A percentile compares a stretch with the other conserved stretches of the same genome.
Conservation (phyloP, 331 rosid genomes). For the Erythrophleum ivorense region DNA sequence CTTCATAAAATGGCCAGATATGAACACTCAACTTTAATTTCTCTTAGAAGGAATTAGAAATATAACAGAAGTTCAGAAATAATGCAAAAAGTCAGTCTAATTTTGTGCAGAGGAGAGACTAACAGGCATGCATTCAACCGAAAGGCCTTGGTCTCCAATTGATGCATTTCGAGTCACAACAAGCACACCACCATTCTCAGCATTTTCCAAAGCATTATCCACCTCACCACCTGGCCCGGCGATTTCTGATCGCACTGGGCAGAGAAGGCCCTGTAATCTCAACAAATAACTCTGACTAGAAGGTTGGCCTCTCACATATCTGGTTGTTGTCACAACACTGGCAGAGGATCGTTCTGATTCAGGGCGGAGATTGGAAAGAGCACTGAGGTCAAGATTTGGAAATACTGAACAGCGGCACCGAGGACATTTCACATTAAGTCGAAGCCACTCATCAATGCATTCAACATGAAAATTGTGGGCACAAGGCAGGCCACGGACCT, state of each 20-base stretch:
- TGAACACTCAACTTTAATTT: conserved; percentile 36
- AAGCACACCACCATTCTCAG: conserved; percentile 52
- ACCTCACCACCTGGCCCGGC: conserved; percentile 45
- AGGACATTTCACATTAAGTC: conserved; percentile 88
- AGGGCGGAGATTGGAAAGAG: conserved; percentile 67
- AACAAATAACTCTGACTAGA: conserved; percentile 73
- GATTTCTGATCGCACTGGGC: conserved; percentile 59
- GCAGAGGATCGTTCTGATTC: conserved; percentile 68
- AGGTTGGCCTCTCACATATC: conserved; percentile 58
- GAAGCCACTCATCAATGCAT: conserved; percentile 94
- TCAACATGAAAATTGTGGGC: conserved; percentile 91
- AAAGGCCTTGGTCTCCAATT: conserved; percentile 32
- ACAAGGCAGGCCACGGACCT: conserved; percentile 96
- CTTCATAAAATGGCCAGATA: conserved; percentile 35
- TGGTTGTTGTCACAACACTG: conserved; percentile 54
- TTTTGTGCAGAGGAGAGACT: conserved; percentile 44
- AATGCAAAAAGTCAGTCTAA: conserved; percentile 41
- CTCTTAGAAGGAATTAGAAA: conserved; percentile 51
- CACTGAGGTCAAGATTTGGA: conserved; percentile 94
- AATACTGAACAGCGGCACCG: conserved; percentile 89
- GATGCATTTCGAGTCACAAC: conserved; percentile 32
- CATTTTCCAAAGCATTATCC: conserved; percentile 50
- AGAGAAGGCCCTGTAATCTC: conserved; percentile 70
- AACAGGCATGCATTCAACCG: conserved; percentile 33
- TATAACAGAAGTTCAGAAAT: conserved; percentile 35